phyloP scores from a whole-genome alignment of 1,139 yeast species.

The Candida sp. region DNA sequence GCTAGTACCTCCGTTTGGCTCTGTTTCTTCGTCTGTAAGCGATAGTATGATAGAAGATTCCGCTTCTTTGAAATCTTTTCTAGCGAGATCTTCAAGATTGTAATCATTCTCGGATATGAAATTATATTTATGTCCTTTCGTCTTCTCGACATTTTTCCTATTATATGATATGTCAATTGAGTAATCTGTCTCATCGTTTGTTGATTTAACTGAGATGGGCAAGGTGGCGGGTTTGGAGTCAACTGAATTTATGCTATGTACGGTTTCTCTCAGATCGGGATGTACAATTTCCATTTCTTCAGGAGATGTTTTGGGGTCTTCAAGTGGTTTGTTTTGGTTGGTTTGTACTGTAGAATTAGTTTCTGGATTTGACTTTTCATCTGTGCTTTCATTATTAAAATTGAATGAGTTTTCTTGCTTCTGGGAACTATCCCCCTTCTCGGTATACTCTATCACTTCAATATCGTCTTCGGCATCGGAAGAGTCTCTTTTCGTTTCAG shows the following conservation, averaged over 20 bases:
- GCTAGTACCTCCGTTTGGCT: not conserved
- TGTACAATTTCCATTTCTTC: not conserved
- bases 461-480: constrained; percentile 19
- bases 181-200: not conserved
- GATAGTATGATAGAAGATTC: not conserved
- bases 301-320: not conserved
- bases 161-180: not conserved
- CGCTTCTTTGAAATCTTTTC: not conserved
- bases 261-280: no score
- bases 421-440: not conserved
- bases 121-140: not conserved
- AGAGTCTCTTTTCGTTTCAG: constrained; percentile 4
- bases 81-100: not conserved
- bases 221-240: not conserved
- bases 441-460: constrained; percentile 16
- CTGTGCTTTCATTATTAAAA: not conserved
- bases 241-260: no score
- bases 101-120: not conserved
- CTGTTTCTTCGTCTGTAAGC: not conserved
- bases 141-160: not conserved
- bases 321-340: not conserved
- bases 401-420: not conserved
- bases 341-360: not conserved
- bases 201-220: not conserved
- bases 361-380: not conserved